Evolutionary conservation across 148 eudicot species (phyloP).

Genomic region (Cornus florida): DNA sequence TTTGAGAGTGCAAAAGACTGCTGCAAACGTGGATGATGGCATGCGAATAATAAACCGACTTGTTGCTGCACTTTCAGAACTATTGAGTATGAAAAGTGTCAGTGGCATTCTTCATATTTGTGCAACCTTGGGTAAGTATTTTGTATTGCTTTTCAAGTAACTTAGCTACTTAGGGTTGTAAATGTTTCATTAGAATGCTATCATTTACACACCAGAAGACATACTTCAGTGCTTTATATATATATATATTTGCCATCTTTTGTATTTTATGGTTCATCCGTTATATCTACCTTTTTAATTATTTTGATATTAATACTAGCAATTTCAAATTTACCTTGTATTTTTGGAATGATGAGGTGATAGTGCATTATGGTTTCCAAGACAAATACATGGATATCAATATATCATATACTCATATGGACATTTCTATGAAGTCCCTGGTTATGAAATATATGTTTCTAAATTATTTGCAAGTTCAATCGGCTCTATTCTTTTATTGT

Average conservation of each 20-base stretch:
- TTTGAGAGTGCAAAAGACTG: slow-evolving; percentile 67
- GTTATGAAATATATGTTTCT: too few relatives aligned
- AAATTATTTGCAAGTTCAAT: too few relatives aligned
- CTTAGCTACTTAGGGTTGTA: not conserved
- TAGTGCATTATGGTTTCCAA: not conserved
- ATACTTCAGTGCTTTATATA: not conserved
- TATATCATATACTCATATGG: not conserved
- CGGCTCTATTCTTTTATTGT: too few relatives aligned
- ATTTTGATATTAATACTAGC: not conserved
- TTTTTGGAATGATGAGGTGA: not conserved
- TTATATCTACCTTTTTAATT: not conserved
- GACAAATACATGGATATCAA: not conserved
- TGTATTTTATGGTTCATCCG: not conserved
- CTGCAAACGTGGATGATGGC: slow-evolving; percentile 75
- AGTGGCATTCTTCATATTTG: slow-evolving; percentile 85
- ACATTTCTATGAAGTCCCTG: not conserved
- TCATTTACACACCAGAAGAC: not conserved
- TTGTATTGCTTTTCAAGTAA: not conserved
- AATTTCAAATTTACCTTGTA: not conserved
- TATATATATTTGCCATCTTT: not conserved
- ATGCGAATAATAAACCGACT: slow-evolving; percentile 90
- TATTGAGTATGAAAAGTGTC: slow-evolving; percentile 78
- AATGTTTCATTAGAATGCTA: not conserved
- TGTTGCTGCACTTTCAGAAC: slow-evolving; percentile 76
- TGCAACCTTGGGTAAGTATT: slow-evolving; percentile 69